Evolutionary conservation across 164 flowering plant species (phyloP).

Genomic region (Sextonia rubra): DNA sequence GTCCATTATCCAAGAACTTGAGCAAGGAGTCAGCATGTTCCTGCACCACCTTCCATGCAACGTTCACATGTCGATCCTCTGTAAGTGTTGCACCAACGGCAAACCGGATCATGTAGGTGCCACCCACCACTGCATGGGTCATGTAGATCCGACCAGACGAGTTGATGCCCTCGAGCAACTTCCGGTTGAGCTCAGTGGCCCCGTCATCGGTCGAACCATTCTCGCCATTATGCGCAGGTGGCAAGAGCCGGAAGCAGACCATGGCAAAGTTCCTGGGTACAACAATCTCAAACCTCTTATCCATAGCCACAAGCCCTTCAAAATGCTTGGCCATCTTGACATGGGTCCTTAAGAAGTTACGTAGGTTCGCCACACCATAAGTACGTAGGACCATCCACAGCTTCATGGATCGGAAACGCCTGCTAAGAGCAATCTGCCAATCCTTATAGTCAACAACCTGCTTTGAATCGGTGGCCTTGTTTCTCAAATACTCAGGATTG

Average conservation of each 20-base stretch:
- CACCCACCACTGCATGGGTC: conserved; percentile 32
- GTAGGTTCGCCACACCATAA: conserved; percentile 49
- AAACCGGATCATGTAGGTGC: conserved; percentile 25
- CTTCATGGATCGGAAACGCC: conserved; percentile 58
- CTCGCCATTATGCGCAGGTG: neutral
- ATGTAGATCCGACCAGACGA: conserved; percentile 36
- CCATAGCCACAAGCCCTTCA: conserved; percentile 37
- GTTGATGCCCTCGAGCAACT: conserved; percentile 39
- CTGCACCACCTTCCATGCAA: conserved; percentile 25
- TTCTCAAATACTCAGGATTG: conserved; percentile 51
- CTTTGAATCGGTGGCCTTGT: conserved; percentile 47
- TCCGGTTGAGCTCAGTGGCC: conserved; percentile 29
- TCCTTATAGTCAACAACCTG: conserved; percentile 70
- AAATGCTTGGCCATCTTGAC: conserved; percentile 56
- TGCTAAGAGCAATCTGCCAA: conserved; percentile 62
- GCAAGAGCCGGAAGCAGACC: conserved; percentile 49
- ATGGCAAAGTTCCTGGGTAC: conserved; percentile 46
- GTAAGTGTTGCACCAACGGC: conserved; percentile 25
- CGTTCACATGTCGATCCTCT: conserved; percentile 21
- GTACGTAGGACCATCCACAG: conserved; percentile 62
- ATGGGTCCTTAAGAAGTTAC: conserved; percentile 41
- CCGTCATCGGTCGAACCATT: conserved; percentile 2
- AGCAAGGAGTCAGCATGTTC: conserved; percentile 19
- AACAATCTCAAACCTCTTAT: conserved; percentile 58
- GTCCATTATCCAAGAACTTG: neutral